A percentile compares a stretch with the other conserved stretches of the same genome.
Conservation (phyloP, 768 basidiomycete species). For the Suillus ampliporus region DNA sequence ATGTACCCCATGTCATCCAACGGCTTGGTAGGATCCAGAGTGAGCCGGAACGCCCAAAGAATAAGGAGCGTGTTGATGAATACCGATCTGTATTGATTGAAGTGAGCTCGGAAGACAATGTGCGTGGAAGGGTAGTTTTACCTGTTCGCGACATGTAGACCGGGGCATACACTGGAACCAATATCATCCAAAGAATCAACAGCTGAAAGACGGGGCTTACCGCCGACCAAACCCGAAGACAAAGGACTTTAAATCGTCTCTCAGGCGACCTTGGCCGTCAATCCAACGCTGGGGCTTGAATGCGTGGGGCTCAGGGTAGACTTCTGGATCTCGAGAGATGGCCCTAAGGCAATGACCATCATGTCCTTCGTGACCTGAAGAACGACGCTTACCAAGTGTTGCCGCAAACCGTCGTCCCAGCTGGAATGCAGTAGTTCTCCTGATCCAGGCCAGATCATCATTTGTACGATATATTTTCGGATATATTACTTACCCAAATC, state of each 20-base stretch:
- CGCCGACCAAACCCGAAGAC: constrained; percentile 59
- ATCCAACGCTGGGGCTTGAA: constrained; percentile 59
- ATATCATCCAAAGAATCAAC: too few species aligned
- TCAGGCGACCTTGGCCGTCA: constrained; percentile 45
- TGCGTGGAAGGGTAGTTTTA: too few species aligned
- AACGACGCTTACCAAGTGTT: too few species aligned
- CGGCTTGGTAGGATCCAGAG: constrained; percentile 47
- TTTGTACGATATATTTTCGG: too few species aligned
- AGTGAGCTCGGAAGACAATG: too few species aligned
- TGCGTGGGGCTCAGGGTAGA: constrained; percentile 3
- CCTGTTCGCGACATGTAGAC: too few species aligned
- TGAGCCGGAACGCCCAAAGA: constrained; percentile 62
- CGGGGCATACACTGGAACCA: too few species aligned
- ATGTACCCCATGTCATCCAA: constrained; percentile 53
- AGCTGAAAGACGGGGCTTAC: constrained; percentile 33
- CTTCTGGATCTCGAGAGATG: constrained; percentile 2
- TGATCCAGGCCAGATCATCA: too few species aligned
- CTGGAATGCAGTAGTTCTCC: too few species aligned
- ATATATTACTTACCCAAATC: too few species aligned
- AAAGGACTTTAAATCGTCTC: constrained; percentile 50
- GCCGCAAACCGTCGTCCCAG: too few species aligned
- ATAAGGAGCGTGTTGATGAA: constrained; percentile 63
- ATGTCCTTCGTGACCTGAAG: too few species aligned
- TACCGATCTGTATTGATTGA: constrained; percentile 44
- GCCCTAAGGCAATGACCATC: not conserved